Evolutionary conservation across 2,329 filamentous ascomycete genomes (phyloP).

Genomic region (Fusarium sp.): DNA sequence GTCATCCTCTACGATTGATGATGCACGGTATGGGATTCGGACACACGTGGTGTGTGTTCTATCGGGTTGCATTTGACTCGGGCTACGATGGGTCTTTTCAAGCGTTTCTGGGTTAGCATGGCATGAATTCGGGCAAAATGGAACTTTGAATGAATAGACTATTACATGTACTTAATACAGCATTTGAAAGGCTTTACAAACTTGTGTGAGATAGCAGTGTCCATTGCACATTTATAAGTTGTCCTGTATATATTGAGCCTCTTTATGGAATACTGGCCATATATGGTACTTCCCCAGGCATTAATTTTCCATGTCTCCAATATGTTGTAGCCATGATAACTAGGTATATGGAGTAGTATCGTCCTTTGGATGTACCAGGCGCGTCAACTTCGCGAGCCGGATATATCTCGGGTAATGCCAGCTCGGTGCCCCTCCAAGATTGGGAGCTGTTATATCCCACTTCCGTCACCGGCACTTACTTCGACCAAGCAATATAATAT

Average conservation of each 20-base stretch:
- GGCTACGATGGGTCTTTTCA: conserved; percentile 12
- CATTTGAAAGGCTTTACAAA: not conserved
- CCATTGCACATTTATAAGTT: no score
- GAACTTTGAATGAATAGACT: not conserved
- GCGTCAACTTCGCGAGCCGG: conserved; percentile 31
- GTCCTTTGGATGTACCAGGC: not conserved
- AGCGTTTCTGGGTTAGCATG: conserved; percentile 11
- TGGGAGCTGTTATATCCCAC: conserved; percentile 32
- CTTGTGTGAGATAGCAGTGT: no score
- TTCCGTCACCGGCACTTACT: conserved; percentile 19
- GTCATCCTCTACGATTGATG: conserved; percentile 21
- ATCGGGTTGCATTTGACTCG: conserved; percentile 17
- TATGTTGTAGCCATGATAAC: no score
- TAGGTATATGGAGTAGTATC: no score
- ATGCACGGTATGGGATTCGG: conserved; percentile 12
- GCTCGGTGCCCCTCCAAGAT: conserved; percentile 42
- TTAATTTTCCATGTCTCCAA: no score
- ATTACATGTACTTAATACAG: not conserved
- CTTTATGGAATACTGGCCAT: no score
- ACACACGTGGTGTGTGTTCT: conserved; percentile 8
- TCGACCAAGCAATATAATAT: conserved; percentile 21
- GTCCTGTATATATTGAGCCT: not conserved
- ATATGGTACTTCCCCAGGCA: no score
- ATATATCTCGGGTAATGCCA: conserved; percentile 38
- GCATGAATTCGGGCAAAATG: not conserved